These are phyloP conservation scores for Suhomyces panamericanus DNA, from an alignment of 1,139 yeast species.

Conservation along the genomic window DNA sequence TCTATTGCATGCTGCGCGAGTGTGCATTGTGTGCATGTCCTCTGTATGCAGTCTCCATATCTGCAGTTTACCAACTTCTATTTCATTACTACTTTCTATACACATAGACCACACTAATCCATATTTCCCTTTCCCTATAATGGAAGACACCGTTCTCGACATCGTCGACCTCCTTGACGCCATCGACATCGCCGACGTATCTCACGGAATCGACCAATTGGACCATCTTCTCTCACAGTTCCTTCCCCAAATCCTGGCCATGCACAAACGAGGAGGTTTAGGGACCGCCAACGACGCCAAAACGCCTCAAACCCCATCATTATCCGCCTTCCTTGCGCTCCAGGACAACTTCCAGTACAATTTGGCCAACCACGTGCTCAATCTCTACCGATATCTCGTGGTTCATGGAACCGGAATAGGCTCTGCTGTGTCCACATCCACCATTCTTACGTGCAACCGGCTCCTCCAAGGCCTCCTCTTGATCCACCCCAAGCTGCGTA, in stretches of 20 bases:
- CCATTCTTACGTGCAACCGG: conserved; percentile 35
- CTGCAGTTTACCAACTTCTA: no score
- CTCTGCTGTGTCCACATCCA: conserved; percentile 1
- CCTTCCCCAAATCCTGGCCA: conserved; percentile 26
- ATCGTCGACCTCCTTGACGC: conserved; percentile 22
- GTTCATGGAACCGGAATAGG: neutral
- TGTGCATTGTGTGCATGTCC: no score
- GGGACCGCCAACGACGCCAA: conserved; percentile 3
- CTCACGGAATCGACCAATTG: conserved; percentile 19
- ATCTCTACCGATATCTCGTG: conserved; percentile 20
- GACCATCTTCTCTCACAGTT: conserved; percentile 22
- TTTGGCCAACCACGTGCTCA: conserved; percentile 39
- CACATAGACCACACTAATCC: no score
- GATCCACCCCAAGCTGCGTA: conserved; percentile 58
- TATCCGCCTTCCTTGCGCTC: conserved; percentile 44
- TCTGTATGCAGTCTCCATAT: neutral
- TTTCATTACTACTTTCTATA: no score
- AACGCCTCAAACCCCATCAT: neutral
- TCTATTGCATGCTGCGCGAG: no score
- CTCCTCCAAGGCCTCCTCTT: conserved; percentile 63
- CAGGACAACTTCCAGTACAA: conserved; percentile 57
- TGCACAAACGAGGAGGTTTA: conserved; percentile 17
- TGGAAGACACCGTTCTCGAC: conserved; percentile 19
- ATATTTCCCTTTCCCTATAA: conserved; percentile 3
- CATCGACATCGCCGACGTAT: conserved; percentile 10